Base-by-base conservation (phyloP, 1,284 basidiomycete species). In the Mycosarcoma mackinlayi region DNA sequence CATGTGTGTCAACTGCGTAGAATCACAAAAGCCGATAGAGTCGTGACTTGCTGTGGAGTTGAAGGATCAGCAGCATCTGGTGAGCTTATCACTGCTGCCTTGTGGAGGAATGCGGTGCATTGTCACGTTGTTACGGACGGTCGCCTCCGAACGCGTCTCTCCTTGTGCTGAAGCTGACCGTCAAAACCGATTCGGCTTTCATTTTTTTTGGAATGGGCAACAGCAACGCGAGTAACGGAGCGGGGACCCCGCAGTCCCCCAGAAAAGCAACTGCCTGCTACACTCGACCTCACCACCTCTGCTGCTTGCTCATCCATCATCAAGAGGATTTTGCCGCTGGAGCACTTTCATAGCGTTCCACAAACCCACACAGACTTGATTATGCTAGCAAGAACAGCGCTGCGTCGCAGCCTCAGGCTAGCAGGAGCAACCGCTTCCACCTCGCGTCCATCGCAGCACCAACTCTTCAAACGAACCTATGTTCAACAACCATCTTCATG, bases 231-330 rank as follows among this genome's bases (percentile, higher is more conserved):
- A n/a, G n/a, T n/a, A n/a, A 30, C 41, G 31, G 18, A 47, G 37
- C 18, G 54, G 61, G 61, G 61, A 27, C 54, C 61, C 54, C 61
- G 37, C 61, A 63, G 44, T 52, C 21, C 18, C n/a, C n/a, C n/a
- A n/a, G 21, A 6, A 11, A 28, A 23, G 16, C 8, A 9, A n/a
- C n/a, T n/a, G n/a, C n/a, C n/a, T 44, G 27, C 19, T 44, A 44
- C 30, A 11, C 27, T 30, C 7, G 35, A 19, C 7, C n/a, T 28
- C 33, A 5, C 21, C 19, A 5, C 30, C 19, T 14, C 24, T 24
- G 16, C 18, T 31, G n/a, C 27, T 23, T 3, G 37, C 9, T 24
- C 46, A 11, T 6, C 25, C 51, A 27, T 27, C 34, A 31, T 19
- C 46, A 27, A 10, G 13, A 19, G 16, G n/a, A 28, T 19, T 3